Base-by-base conservation (phyloP, 129 eudicot species). In the Escallonia herrerae region DNA sequence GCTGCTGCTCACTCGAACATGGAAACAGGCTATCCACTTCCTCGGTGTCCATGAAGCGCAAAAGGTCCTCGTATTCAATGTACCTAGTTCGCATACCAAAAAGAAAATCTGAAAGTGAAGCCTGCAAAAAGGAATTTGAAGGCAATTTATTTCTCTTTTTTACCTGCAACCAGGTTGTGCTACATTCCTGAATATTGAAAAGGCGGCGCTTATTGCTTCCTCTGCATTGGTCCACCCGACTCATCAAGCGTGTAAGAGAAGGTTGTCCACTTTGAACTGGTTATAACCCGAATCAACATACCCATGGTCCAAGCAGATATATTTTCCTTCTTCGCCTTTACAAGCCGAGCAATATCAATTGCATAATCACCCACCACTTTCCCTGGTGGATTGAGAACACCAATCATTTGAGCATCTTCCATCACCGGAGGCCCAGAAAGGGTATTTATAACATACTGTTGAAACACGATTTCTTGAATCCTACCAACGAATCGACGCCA, bases 251-350 rank as follows among this genome's bases (percentile, higher is more conserved):
- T 67, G 48, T 71, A 80, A 11, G 65, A 45, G 2, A 76, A 40
- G 12, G 60, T 76, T 13, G 61, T 64, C 60, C 83, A 58, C 3
- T 84, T 81, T 9, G 91, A 71, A 44, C 70, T 83, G 38, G 83
- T 70, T 40, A 85, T 62, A 41, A 85, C 74, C 44, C 83, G 77
- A 43, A 87, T 81, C 40, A 91, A 74, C 73, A 96, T 91, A 62
- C 76, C 81, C 86, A 91, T 87, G 38, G 91, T 81, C 96, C 96
- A 85, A 12, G 96, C 91, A 43, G 96, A 91, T 5, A 91, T 83
- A 60, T 81, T 87, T 65, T 60, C 79, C 55, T 80, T 79, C 62
- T 74, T 86, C 57, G 81, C 69, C 52, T 76, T 81, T 81, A 54
- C 79, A 42, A 91, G 96, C 71, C 81, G 87, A 62, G 85, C 81